A percentile compares a stretch with the other conserved stretches of the same genome.
Evolutionary conservation across 2,329 filamentous ascomycete genomes (phyloP).

Genomic region (Calycina marina): DNA sequence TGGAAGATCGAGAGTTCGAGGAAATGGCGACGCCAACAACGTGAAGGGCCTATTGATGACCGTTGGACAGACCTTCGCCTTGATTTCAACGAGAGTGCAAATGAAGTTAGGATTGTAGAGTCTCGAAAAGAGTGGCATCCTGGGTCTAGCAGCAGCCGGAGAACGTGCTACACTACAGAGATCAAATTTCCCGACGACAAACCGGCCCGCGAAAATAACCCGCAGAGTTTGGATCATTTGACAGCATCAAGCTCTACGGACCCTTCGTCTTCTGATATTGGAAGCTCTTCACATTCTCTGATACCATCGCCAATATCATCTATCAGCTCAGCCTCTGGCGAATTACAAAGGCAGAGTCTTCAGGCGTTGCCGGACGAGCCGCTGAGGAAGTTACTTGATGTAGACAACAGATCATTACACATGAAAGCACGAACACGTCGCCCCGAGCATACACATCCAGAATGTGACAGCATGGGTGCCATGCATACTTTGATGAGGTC

Average conservation of each 20-base stretch:
- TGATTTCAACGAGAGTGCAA: constrained; percentile 42
- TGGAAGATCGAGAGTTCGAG: constrained; percentile 27
- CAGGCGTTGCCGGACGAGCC: constrained; percentile 14
- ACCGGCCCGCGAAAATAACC: constrained; percentile 3
- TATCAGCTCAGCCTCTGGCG: background rate
- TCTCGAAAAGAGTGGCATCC: constrained; percentile 52
- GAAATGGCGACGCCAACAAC: constrained; percentile 52
- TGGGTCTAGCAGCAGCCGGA: constrained; percentile 39
- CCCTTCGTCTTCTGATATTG: background rate
- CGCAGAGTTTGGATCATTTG: background rate
- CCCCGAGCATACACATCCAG: constrained; percentile 32
- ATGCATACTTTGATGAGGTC: constrained; percentile 38
- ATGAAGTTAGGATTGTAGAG: constrained; percentile 47
- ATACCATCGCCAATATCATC: constrained; percentile 1
- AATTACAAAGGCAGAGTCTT: constrained; percentile 2
- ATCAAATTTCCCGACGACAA: constrained; percentile 28
- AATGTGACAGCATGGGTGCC: constrained; percentile 27
- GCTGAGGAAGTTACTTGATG: constrained; percentile 11
- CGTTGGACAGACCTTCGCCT: constrained; percentile 56
- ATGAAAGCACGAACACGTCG: constrained; percentile 24
- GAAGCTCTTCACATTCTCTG: constrained; percentile 3
- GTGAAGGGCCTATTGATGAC: constrained; percentile 59
- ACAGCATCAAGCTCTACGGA: constrained; percentile 1
- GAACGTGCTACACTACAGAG: constrained; percentile 50
- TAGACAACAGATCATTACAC: constrained; percentile 25